A percentile compares a stretch with the other conserved stretches of the same genome.
phyloP scores from a whole-genome alignment of 1,284 basidiomycete genomes.

The Heterobasidion annosum region DNA sequence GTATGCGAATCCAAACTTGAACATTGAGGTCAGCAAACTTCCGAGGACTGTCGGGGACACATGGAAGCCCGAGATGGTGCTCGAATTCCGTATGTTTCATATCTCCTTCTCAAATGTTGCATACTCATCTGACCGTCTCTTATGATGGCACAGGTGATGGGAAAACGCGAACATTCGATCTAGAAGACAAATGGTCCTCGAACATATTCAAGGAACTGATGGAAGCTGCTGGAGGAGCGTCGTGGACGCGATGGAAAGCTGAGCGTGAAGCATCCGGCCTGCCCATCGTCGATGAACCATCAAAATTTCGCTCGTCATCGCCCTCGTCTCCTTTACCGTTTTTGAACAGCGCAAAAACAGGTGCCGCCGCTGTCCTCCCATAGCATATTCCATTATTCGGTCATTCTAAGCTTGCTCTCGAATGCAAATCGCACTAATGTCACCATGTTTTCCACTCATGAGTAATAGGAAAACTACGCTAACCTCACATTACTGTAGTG shows the following conservation, averaged over 20 bases:
- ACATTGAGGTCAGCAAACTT: slow-evolving; percentile 45
- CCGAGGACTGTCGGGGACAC: slow-evolving; percentile 40
- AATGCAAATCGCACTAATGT: neutral
- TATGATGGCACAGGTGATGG: slow-evolving; percentile 39
- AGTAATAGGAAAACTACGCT: neutral
- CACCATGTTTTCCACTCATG: neutral
- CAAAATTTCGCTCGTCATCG: slow-evolving; percentile 5
- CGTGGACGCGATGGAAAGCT: slow-evolving; percentile 51
- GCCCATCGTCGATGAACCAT: slow-evolving; percentile 34
- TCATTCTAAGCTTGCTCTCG: neutral
- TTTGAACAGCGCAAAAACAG: slow-evolving; percentile 24
- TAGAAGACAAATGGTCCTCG: slow-evolving; percentile 61
- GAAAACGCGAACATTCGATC: slow-evolving; percentile 33
- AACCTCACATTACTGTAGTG: neutral
- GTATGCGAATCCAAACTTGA: slow-evolving; percentile 57
- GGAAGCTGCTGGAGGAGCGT: slow-evolving; percentile 48
- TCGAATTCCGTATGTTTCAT: slow-evolving; percentile 49
- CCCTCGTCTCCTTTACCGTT: slow-evolving; percentile 8
- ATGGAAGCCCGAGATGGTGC: slow-evolving; percentile 48
- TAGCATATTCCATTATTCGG: slow-evolving; percentile 15
- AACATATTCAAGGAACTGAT: slow-evolving; percentile 59
- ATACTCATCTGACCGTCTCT: neutral
- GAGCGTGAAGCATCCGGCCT: slow-evolving; percentile 34
- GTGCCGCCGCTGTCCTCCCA: slow-evolving; percentile 41
- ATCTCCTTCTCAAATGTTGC: neutral